Base-by-base conservation (phyloP, 2,329 filamentous ascomycete species). In the Nemania abortiva region DNA sequence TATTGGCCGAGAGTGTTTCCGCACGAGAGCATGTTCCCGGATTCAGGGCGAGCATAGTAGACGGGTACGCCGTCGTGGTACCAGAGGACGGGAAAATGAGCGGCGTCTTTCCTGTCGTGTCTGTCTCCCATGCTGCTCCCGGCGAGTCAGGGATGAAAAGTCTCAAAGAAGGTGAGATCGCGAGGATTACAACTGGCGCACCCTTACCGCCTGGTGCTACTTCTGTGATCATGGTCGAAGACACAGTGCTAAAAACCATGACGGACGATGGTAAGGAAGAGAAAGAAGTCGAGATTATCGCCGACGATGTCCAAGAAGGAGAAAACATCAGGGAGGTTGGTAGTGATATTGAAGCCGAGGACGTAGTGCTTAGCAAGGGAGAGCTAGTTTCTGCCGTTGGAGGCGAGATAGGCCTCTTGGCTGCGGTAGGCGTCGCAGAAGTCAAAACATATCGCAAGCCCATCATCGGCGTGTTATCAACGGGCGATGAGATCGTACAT, bases 201-300 rank as follows among this genome's bases (percentile, higher is more conserved):
- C 95, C 96, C 11, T 83, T 99, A 0, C 96, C 96, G 0, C 90
- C 90, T 0, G 94, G 95, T 0, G 94, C 96, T 1, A 97, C 93
- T 29, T 91, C 95, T 0, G 95, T 99, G 5, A 91, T 98, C 55
- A 98, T 97, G 94, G 96, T 99, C 0, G 96, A 99, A 82, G 96
- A 98, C 77, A 99, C 96, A 0, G 82, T 90, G 0, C 84, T 99
- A 4, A 89, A 88, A 69, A 90, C 88, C 1, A 89, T 89, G 80
- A 96, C 94, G 0, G 90, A 92, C 0, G 93, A 97, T 74, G 92
- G 90, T 0, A 86, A 86, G 59, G 96, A 99, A 81, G 96, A 99
- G 80, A 91, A 90, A 57, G 92, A 94, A 70, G 88, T 99, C 2
- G 93, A 97, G 78, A 95, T 99, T 45, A 84, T 97, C 1, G 94